Percentiles rank a stretch among this genome's conserved stretches.
These are phyloP conservation scores for Xylariaceae sp. DNA, from an alignment of 2,329 filamentous ascomycete species.

Conservation along the genomic window DNA sequence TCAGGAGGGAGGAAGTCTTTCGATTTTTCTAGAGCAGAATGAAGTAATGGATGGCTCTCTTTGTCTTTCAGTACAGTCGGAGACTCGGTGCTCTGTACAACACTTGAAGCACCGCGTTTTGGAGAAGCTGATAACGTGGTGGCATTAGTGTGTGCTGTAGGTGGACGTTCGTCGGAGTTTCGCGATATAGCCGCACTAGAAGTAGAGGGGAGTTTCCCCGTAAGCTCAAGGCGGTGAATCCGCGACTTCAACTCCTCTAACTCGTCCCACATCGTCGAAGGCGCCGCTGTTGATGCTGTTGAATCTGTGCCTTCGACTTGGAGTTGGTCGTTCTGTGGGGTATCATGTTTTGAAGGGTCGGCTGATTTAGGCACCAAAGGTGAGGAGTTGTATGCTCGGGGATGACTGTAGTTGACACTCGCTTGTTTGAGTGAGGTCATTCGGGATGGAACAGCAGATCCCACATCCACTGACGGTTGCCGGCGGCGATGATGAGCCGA, in stretches of 20 bases:
- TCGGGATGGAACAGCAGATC: conserved; percentile 38
- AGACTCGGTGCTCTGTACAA: conserved; percentile 41
- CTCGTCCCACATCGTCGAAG: conserved; percentile 96
- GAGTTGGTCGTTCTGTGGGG: conserved; percentile 35
- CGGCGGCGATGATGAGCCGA: conserved; percentile 32
- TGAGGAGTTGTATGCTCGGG: conserved; percentile 54
- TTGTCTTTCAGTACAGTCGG: conserved; percentile 41
- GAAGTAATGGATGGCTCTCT: conserved; percentile 74
- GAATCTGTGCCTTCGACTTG: conserved; percentile 74
- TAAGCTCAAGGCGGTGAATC: conserved; percentile 84
- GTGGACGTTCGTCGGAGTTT: conserved; percentile 73
- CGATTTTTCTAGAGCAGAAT: conserved; percentile 75
- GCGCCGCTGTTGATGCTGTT: conserved; percentile 79
- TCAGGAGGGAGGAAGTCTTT: conserved; percentile 65
- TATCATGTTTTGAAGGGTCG: conserved; percentile 36
- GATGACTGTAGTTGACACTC: conserved; percentile 35
- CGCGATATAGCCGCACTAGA: conserved; percentile 76
- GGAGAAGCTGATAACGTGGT: conserved; percentile 91
- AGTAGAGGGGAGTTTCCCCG: conserved; percentile 79
- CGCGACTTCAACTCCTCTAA: conserved; percentile 91
- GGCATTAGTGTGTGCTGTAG: conserved; percentile 78
- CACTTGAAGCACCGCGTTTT: conserved; percentile 60
- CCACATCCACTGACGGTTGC: conserved; percentile 48
- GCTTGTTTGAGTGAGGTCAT: conserved; percentile 41
- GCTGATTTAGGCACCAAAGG: conserved; percentile 49